Percentiles rank a stretch among this genome's conserved stretches.
Evolutionary conservation across 2,329 filamentous ascomycete species (phyloP).

Genomic region (Fusarium domesticum): DNA sequence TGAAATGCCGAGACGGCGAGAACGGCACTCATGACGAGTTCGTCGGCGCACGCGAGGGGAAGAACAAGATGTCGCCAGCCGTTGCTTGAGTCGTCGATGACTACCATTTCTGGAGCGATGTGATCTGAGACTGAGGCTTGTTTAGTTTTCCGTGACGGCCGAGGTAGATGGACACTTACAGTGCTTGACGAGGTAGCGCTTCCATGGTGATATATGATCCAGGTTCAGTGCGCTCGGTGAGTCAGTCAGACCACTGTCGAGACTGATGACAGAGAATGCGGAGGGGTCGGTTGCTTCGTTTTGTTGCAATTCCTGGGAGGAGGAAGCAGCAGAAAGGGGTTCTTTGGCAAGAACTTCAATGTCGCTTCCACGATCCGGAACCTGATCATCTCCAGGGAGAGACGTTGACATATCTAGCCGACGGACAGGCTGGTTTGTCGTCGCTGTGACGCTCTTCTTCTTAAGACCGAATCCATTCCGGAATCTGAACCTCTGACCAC

Average conservation of each 20-base stretch:
- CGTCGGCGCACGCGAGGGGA: conserved; percentile 17
- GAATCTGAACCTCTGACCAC: conserved; percentile 11
- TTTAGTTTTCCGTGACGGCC: background rate
- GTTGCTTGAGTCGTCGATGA: conserved; percentile 19
- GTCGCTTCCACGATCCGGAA: background rate
- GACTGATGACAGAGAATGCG: background rate
- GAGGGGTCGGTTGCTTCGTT: too few relatives aligned
- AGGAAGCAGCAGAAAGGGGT: background rate
- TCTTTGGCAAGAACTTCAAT: background rate
- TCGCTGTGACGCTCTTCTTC: background rate
- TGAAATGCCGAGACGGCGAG: conserved; percentile 28
- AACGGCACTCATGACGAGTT: conserved; percentile 27
- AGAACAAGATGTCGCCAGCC: conserved; percentile 22
- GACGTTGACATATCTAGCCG: too few relatives aligned
- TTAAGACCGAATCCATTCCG: conserved; percentile 6
- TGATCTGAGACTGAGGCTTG: conserved; percentile 17
- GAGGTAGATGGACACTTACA: conserved; percentile 7
- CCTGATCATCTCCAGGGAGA: background rate
- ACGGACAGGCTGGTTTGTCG: background rate
- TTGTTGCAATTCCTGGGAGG: background rate
- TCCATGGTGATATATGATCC: conserved; percentile 2
- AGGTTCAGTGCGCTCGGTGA: background rate
- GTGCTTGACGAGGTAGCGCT: conserved; percentile 10
- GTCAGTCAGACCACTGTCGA: background rate
- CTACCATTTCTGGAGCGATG: conserved; percentile 25